phyloP scores from a whole-genome alignment of 257 asterid species.

The Petunia axillaris region DNA sequence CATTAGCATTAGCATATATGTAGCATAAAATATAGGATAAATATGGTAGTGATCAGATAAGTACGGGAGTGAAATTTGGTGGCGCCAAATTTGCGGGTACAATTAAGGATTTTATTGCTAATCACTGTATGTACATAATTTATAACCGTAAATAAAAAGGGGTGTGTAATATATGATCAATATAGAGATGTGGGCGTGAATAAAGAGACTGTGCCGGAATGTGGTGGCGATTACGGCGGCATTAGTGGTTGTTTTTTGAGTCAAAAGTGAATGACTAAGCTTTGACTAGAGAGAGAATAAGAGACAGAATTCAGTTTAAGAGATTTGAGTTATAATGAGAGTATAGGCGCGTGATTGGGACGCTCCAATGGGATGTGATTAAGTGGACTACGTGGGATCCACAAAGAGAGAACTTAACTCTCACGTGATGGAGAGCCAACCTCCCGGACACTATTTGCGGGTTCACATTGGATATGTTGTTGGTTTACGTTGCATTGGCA shows the following conservation, averaged over 20 bases:
- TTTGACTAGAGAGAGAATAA: too few relatives aligned
- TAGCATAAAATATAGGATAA: slow-evolving; percentile 35
- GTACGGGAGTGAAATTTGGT: slow-evolving; percentile 27
- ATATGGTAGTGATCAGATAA: slow-evolving; percentile 26
- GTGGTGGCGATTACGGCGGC: not conserved
- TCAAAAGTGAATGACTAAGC: too few relatives aligned
- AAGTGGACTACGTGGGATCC: too few relatives aligned
- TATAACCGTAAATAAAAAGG: not conserved
- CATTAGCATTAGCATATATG: not conserved
- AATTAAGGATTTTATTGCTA: not conserved
- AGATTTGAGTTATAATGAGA: too few relatives aligned
- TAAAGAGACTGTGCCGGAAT: not conserved
- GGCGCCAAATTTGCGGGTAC: slow-evolving; percentile 44
- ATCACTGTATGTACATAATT: not conserved
- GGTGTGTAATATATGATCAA: not conserved
- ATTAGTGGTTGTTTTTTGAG: not conserved
- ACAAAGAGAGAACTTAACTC: too few relatives aligned
- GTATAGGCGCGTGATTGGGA: too few relatives aligned
- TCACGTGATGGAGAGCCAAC: too few relatives aligned
- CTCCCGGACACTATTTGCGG: too few relatives aligned
- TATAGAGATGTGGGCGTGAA: not conserved
- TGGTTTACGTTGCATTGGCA: too few relatives aligned
- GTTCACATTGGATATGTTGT: too few relatives aligned
- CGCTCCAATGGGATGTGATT: too few relatives aligned
- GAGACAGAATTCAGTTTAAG: too few relatives aligned